phyloP scores from a whole-genome alignment of 441 rosid species.

The Mallotus japonicus region DNA sequence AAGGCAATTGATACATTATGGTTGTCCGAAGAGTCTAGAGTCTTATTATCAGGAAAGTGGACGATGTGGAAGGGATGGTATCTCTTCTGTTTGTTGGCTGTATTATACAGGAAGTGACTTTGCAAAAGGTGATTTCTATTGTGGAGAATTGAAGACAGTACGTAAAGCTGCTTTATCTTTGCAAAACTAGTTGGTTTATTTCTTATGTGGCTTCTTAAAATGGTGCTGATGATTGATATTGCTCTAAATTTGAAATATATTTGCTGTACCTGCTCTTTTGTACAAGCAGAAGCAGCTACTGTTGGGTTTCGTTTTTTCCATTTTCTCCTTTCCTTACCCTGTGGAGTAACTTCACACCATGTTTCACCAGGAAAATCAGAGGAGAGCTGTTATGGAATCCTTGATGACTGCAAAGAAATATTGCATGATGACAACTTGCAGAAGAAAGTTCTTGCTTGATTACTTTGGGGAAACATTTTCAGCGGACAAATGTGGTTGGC shows the following conservation, averaged over 20 bases:
- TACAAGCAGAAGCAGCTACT: neutral
- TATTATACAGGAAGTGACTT: slow-evolving; percentile 48
- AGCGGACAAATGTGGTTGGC: slow-evolving; percentile 44
- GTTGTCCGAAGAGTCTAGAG: slow-evolving; percentile 54
- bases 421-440: slow-evolving; percentile 41
- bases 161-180: slow-evolving; percentile 18
- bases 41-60: slow-evolving; percentile 59
- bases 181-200: slow-evolving; percentile 3
- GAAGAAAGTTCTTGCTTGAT: slow-evolving; percentile 51
- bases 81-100: slow-evolving; percentile 55
- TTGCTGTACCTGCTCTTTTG: slow-evolving; percentile 1
- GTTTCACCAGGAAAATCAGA: slow-evolving; percentile 40
- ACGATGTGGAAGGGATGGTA: slow-evolving; percentile 56
- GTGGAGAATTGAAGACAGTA: slow-evolving; percentile 42
- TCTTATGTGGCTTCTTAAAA: slow-evolving; percentile 4
- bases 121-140: slow-evolving; percentile 50
- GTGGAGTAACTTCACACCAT: slow-evolving; percentile 8
- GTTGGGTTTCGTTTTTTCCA: neutral
- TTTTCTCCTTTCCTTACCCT: neutral
- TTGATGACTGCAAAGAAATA: slow-evolving; percentile 43
- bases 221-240: neutral
- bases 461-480: slow-evolving; percentile 44
- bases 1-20: slow-evolving; percentile 52
- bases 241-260: slow-evolving; percentile 5
- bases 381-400: slow-evolving; percentile 42